Evolutionary conservation across 768 basidiomycete species (phyloP).

Genomic region (Crepidotus variabilis): DNA sequence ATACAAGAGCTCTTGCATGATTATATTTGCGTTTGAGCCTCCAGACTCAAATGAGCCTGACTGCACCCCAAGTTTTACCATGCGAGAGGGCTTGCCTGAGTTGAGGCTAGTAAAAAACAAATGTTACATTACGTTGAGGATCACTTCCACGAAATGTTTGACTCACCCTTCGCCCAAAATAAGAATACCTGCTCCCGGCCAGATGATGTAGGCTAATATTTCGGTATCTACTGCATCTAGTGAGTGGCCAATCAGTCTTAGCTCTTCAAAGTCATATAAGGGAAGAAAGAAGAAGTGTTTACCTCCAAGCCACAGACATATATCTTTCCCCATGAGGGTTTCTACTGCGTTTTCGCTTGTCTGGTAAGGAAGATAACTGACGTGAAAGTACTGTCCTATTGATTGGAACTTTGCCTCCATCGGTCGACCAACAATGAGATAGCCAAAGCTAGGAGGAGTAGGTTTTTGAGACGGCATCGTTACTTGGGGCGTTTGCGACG

Average conservation of each 20-base stretch:
- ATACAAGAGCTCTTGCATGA: neutral
- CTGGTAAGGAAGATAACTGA: neutral
- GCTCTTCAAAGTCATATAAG: neutral
- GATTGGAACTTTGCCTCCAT: neutral
- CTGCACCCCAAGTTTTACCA: neutral
- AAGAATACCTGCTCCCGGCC: neutral
- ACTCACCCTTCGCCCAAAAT: neutral
- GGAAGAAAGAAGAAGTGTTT: neutral
- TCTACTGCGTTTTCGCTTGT: neutral
- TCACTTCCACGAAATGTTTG: neutral
- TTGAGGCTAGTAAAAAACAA: neutral
- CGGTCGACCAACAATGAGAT: neutral
- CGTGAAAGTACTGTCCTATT: neutral
- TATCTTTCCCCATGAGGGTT: neutral
- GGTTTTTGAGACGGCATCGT: neutral
- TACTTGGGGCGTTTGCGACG: too few relatives aligned
- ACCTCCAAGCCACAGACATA: neutral
- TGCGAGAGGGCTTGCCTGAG: neutral
- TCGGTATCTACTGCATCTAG: neutral
- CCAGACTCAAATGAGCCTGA: neutral
- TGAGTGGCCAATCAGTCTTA: too few relatives aligned
- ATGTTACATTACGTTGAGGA: too few relatives aligned
- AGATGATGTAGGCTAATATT: neutral
- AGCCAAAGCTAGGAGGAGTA: neutral
- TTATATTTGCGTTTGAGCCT: neutral